Base-by-base conservation (phyloP, 768 basidiomycete genomes). In the Leucocoprinus birnbaumii region DNA sequence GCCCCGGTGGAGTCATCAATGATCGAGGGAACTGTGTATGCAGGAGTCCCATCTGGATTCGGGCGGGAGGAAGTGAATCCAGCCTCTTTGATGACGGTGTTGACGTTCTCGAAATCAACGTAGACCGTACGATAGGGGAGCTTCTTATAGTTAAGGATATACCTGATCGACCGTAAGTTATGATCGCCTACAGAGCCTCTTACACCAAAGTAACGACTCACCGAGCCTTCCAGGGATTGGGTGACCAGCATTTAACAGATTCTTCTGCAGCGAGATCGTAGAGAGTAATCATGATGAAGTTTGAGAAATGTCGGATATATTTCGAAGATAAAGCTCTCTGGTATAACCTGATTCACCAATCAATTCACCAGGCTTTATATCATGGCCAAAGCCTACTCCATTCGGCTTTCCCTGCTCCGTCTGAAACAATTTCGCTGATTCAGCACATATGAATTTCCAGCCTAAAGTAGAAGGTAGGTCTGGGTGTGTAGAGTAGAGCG, bases 51-150 rank as follows among this genome's bases (percentile, higher is more conserved):
- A 44, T 75, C 70, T 2, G 63, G 55, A 24, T 66, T 65, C 16
- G 47, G 62, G n/a, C 42, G 41, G 0, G 73, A 76, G 14, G 77
- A 71, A 0, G 61, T 50, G 2, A 75, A 72, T 1, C 74, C 73
- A 19, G 75, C 54, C 51, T 72, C 65, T 51, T 68, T 68, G 62
- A 65, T 63, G 42, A 65, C 60, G 0, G 49, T 24, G 48, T 65
- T 72, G 50, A 85, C 77, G 51, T 84, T 78, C 2, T 76, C 76
- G 57, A 72, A 79, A 53, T 83, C 80, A 50, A 83, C 62, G 76
- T 77, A 80, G 44, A 74, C 70, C 4, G 81, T 82, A 59, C 68
- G 72, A 65, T 77, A 77, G 1, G 73, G 59, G 16, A 72, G 54
- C 2, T 62, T 65, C 63, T 72, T 73, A 60, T 64, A 71, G 56